These are phyloP conservation scores for Metschnikowia dekortorum DNA, from an alignment of 805 yeast species.

Conservation along the genomic window DNA sequence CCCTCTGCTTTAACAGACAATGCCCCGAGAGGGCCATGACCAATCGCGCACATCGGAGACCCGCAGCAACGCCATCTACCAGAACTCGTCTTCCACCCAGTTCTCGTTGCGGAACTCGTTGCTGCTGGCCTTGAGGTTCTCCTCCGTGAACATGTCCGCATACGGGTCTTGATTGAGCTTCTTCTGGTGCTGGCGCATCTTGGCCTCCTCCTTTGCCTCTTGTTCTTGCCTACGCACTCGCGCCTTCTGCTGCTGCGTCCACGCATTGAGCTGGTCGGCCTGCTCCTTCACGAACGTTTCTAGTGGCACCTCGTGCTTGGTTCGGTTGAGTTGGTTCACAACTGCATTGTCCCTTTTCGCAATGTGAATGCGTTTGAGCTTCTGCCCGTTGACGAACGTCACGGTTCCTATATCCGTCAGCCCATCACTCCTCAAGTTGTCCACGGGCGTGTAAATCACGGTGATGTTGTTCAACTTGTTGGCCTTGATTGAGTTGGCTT, in stretches of 20 bases:
- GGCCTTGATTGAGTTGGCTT: slow-evolving; percentile 73
- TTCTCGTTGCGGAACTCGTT: slow-evolving; percentile 48
- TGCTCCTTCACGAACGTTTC: slow-evolving; percentile 39
- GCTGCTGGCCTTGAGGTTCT: slow-evolving; percentile 37
- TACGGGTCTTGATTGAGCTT: slow-evolving; percentile 29
- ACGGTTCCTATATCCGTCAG: slow-evolving; percentile 80
- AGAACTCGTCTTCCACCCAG: slow-evolving; percentile 52
- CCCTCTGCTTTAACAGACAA: too few species aligned
- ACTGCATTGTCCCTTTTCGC: slow-evolving; percentile 54
- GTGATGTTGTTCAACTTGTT: slow-evolving; percentile 64
- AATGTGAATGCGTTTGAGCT: slow-evolving; percentile 50
- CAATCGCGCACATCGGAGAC: too few species aligned
- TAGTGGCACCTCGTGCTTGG: slow-evolving; percentile 52
- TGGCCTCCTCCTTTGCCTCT: slow-evolving; percentile 30
- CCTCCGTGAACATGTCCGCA: slow-evolving; percentile 47
- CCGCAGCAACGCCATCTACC: slow-evolving; percentile 5
- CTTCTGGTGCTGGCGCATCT: slow-evolving; percentile 36
- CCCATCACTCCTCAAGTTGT: slow-evolving; percentile 60
- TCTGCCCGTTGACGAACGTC: slow-evolving; percentile 57
- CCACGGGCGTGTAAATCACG: slow-evolving; percentile 70
- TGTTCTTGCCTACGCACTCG: slow-evolving; percentile 28
- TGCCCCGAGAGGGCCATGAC: too few species aligned
- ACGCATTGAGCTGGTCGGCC: slow-evolving; percentile 24
- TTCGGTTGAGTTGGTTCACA: slow-evolving; percentile 59
- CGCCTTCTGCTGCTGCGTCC: slow-evolving; percentile 38